Percentiles rank a stretch among this genome's conserved stretches.
Evolutionary conservation across 129 eudicot species (phyloP).

Genomic region (Heracleum sosnowskyi): DNA sequence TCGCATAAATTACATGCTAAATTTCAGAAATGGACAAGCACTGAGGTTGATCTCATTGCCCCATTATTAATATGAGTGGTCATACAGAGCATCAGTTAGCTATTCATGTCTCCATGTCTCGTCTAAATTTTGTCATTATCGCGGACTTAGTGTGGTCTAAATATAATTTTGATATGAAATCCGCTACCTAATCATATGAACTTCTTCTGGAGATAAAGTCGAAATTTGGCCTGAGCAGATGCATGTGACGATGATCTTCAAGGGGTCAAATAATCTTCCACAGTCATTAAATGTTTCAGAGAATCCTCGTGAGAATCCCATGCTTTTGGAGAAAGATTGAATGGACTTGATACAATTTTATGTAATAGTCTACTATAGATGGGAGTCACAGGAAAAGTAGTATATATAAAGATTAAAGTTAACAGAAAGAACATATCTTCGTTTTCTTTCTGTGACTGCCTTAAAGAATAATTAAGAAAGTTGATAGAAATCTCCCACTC

Average conservation of each 20-base stretch:
- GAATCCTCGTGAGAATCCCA: constrained; percentile 12
- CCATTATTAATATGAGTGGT: neutral
- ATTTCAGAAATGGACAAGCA: neutral
- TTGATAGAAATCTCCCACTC: neutral
- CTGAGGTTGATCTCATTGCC: neutral
- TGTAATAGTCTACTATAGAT: neutral
- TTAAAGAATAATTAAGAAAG: constrained; percentile 1
- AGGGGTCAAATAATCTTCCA: neutral
- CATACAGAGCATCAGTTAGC: neutral
- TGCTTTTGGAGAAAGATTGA: neutral
- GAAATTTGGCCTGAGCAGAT: neutral
- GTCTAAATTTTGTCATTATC: neutral
- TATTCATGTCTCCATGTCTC: neutral
- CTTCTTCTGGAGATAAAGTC: neutral
- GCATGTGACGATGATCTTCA: neutral
- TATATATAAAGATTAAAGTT: neutral
- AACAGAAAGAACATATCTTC: constrained; percentile 2
- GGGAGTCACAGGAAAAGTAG: neutral
- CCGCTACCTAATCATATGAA: neutral
- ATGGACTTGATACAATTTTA: neutral
- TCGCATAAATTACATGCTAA: neutral
- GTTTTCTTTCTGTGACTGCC: constrained; percentile 4
- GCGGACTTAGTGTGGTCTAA: neutral
- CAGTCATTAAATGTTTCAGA: neutral
- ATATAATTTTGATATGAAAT: neutral